Conservation (phyloP, 305 asterid genomes). For the Fraxinus angustifolia region DNA sequence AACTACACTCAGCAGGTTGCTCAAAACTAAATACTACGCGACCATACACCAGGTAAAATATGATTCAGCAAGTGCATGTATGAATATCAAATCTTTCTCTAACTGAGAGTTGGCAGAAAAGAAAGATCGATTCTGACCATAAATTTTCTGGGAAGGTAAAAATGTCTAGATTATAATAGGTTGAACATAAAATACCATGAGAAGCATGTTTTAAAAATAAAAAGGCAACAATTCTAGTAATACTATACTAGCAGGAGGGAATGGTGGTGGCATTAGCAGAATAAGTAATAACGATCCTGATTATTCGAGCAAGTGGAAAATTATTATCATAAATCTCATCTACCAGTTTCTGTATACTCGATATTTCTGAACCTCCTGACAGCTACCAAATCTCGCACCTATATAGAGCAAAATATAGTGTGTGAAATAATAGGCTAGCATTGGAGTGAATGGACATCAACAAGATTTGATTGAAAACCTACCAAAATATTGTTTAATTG, state of each 20-base stretch:
- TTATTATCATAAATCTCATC: slow-evolving; percentile 18
- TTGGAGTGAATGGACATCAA: not conserved
- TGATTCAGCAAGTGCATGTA: not conserved
- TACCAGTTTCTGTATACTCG: slow-evolving; percentile 63
- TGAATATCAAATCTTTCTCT: not conserved
- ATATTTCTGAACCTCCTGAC: slow-evolving; percentile 68
- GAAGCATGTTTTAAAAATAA: not conserved
- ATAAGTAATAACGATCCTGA: slow-evolving; percentile 20
- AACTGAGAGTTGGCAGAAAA: not conserved
- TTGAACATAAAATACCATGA: not conserved
- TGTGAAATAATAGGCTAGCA: not conserved
- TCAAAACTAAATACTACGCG: not conserved
- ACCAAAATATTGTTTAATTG: slow-evolving; percentile 91
- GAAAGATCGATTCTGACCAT: not conserved
- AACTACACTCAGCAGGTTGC: not conserved
- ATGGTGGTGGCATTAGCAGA: not conserved
- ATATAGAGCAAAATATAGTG: slow-evolving; percentile 19
- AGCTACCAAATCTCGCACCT: slow-evolving; percentile 91
- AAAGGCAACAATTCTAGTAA: not conserved
- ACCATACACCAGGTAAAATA: not conserved
- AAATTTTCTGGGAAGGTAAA: not conserved
- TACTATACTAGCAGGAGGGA: not conserved
- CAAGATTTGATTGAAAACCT: slow-evolving; percentile 21
- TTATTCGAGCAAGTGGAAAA: slow-evolving; percentile 11
- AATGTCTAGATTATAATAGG: not conserved